Evolutionary conservation across 2,329 filamentous ascomycete species (phyloP), one percentile per base, ranked within the genome.

Genomic region (Calonectria naviculata): DNA sequence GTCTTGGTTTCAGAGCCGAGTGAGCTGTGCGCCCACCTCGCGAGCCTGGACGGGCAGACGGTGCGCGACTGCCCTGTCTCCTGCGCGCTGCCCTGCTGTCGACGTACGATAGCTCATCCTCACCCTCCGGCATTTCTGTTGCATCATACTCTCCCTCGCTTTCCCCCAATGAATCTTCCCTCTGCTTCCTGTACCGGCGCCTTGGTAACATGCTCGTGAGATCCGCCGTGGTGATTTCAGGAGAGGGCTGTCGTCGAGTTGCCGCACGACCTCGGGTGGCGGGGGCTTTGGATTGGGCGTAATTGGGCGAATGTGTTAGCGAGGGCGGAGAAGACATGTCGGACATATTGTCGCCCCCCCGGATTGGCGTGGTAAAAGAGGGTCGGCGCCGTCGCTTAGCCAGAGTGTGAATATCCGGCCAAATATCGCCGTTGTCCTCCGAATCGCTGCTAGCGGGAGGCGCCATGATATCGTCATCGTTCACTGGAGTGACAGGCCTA

Each of bases 291-390:
- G 72, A 68, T 19, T 75, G 73, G 1, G 81, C 80, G 71, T 85
- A 87, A 75, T 92, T 92, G 36, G 91, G 91, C 0, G 91, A 93
- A 77, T 93, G 90, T 5, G 91, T 93, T 5, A 93, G 84, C 0
- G 91, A 92, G 0, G 91, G 91, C 0, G 90, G 91, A 3, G 90
- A 92, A 2, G 91, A 92, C 13, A 90, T 82, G 54, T 90, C 87
- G 0, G 89, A 90, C n/a, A 84, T 74, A 71, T 85, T 81, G 52
- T 84, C 84, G 19, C 41, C 65, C 24, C 65, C 79, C 9, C 80
- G 79, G 21, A 81, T 70, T 8, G 85, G 84, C 1, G 84, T 85
- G 17, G 80, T 80, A 17, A 80, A 72, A 2, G 84, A 84, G 6
- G 77, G 80, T 5, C 82, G 81, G 13, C 85, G 82, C 28, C 85